Conservation (phyloP, 495 filamentous ascomycete genomes). For the Hypoxylon lenormandii region DNA sequence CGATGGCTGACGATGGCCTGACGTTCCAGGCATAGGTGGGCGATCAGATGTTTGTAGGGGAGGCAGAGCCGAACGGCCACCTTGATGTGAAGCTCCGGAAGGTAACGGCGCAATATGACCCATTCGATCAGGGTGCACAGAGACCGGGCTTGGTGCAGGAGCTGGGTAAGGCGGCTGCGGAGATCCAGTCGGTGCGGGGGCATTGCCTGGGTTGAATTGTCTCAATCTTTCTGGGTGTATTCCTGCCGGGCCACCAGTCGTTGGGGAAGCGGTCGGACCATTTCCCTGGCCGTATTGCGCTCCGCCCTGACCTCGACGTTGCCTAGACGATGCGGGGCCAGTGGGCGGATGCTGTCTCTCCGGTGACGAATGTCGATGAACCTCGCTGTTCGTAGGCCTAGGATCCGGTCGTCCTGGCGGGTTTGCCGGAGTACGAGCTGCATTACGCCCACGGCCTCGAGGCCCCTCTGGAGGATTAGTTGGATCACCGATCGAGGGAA, state of each 20-base stretch:
- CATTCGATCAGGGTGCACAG: slow-evolving; percentile 66
- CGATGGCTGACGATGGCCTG: slow-evolving; percentile 49
- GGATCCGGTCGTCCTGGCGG: slow-evolving; percentile 54
- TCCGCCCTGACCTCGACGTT: slow-evolving; percentile 54
- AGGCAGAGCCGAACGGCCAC: slow-evolving; percentile 45
- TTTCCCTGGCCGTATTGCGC: slow-evolving; percentile 50
- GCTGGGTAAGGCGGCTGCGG: slow-evolving; percentile 43
- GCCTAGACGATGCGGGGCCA: slow-evolving; percentile 60
- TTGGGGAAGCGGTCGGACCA: slow-evolving; percentile 47
- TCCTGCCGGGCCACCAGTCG: slow-evolving; percentile 46
- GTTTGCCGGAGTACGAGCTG: slow-evolving; percentile 50
- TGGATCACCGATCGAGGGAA: slow-evolving; percentile 61
- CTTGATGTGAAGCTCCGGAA: slow-evolving; percentile 39
- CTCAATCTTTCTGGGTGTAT: slow-evolving; percentile 61
- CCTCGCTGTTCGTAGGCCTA: slow-evolving; percentile 51
- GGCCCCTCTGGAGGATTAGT: slow-evolving; percentile 79
- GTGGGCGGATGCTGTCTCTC: slow-evolving; percentile 62
- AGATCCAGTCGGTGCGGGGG: slow-evolving; percentile 31
- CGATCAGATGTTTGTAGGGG: slow-evolving; percentile 49
- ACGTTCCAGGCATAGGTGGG: slow-evolving; percentile 24
- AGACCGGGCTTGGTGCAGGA: slow-evolving; percentile 40
- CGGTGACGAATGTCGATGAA: slow-evolving; percentile 57
- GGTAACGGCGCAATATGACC: slow-evolving; percentile 50
- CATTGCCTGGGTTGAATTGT: slow-evolving; percentile 49
- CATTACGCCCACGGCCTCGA: slow-evolving; percentile 64